Conservation (phyloP, 148 eudicot genomes). For the Rhododendron mucronatum region DNA sequence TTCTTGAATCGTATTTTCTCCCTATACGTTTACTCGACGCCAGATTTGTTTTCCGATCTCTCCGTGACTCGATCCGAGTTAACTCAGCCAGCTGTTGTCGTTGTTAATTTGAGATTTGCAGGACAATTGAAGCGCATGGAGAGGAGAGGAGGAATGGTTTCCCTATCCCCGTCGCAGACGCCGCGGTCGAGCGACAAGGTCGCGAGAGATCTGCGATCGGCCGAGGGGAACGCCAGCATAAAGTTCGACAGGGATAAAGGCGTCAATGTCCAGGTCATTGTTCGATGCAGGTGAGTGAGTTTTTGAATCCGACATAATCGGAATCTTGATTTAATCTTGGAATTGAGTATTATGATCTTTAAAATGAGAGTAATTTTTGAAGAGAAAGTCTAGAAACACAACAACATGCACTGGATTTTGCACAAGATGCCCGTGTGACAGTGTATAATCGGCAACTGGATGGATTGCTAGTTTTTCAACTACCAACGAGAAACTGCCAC, state of each 20-base stretch:
- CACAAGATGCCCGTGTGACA: not conserved
- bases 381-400: not conserved
- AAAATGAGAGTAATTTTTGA: not conserved
- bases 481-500: too few species aligned
- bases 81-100: not conserved
- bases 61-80: slow-evolving; percentile 11
- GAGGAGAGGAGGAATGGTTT: slow-evolving; percentile 54
- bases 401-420: too few species aligned
- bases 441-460: not conserved
- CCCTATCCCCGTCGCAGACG: slow-evolving; percentile 69
- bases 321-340: not conserved
- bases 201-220: slow-evolving; percentile 70
- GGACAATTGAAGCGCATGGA: slow-evolving; percentile 20
- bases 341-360: not conserved
- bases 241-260: slow-evolving; percentile 80
- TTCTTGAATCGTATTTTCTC: not conserved
- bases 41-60: slow-evolving; percentile 9
- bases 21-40: not conserved
- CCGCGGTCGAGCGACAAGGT: slow-evolving; percentile 82
- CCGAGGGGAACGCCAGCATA: slow-evolving; percentile 45
- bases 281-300: slow-evolving; percentile 79
- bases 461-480: too few species aligned
- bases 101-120: slow-evolving; percentile 18
- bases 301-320: slow-evolving; percentile 5
- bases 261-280: slow-evolving; percentile 89